Evolutionary conservation across 345 rosid species (phyloP).

Genomic region (Syzygium aromaticum): DNA sequence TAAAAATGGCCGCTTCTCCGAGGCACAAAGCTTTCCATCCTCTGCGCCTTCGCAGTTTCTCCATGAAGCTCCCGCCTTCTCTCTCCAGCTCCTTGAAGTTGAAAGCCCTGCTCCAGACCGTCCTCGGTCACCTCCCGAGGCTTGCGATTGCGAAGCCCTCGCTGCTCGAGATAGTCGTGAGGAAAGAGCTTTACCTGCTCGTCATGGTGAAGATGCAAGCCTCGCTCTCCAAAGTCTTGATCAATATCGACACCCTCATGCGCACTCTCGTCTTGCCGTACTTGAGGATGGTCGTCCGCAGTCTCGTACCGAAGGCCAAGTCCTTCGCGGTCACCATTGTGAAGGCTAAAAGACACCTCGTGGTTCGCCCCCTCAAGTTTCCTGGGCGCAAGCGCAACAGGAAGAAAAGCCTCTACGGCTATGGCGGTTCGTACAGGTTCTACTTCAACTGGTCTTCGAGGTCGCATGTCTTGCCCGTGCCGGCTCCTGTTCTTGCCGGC

Average conservation of each 20-base stretch:
- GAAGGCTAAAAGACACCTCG: not conserved
- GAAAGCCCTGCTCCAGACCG: not conserved
- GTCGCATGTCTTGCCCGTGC: not conserved
- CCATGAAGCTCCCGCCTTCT: not conserved
- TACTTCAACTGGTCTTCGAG: conserved; percentile 4
- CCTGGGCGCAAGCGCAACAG: not conserved
- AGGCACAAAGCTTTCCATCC: not conserved
- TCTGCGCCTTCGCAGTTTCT: not conserved
- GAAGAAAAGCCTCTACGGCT: not conserved
- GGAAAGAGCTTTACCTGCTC: not conserved
- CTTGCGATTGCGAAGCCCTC: not conserved
- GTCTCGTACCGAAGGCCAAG: not conserved
- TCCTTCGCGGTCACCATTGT: not conserved
- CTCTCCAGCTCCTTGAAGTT: not conserved
- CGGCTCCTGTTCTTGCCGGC: not conserved
- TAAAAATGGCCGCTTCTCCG: not conserved
- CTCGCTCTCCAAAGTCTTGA: not conserved
- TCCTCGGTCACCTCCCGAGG: not conserved
- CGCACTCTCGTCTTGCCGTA: not conserved
- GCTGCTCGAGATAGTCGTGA: not conserved
- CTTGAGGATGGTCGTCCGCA: not conserved
- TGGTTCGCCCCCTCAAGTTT: not conserved
- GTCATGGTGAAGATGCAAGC: not conserved
- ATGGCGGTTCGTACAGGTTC: not conserved
- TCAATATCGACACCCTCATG: not conserved